Conservation (phyloP, 192 early-diverging fungal genomes). For the Ambispora gerdemannii region DNA sequence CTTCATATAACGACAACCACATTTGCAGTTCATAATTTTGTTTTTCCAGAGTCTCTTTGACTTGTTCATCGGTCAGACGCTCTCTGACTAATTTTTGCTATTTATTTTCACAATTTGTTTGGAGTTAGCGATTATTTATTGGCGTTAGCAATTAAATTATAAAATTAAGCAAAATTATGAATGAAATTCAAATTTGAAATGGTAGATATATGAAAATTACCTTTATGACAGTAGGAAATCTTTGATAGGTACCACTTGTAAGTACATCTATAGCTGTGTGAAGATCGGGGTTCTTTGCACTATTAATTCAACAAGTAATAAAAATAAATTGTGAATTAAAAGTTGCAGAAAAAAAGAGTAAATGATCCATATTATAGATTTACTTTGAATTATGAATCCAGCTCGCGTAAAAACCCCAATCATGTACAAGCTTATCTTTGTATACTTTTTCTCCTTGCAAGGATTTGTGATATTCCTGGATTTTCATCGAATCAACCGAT, state of each 20-base stretch:
- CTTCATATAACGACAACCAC: constrained; percentile 69
- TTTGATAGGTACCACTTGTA: constrained; percentile 77
- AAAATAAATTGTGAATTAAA: not conserved
- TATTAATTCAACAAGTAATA: constrained; percentile 25
- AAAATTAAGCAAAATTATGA: constrained; percentile 3
- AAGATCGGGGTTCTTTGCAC: constrained; percentile 80
- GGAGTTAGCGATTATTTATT: too few relatives aligned
- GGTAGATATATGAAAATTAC: constrained; percentile 32
- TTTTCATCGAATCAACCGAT: not conserved
- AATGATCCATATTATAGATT: constrained; percentile 2
- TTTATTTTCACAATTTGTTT: too few relatives aligned
- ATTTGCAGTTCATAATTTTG: constrained; percentile 71
- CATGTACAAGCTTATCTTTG: not conserved
- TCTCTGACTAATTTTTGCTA: constrained; percentile 56
- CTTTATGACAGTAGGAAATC: constrained; percentile 73
- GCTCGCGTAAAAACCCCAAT: not conserved
- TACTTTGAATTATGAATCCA: constrained; percentile 33
- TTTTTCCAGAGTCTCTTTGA: constrained; percentile 55
- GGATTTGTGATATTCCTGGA: not conserved
- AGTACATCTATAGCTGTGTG: constrained; percentile 81
- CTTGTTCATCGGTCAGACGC: constrained; percentile 54
- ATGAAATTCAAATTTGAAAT: not conserved
- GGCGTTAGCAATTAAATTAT: not conserved
- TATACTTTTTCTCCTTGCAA: not conserved
- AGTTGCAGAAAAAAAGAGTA: not conserved